phyloP scores from a whole-genome alignment of 2,329 filamentous ascomycete genomes.

The Arthrobotrys entomopaga region DNA sequence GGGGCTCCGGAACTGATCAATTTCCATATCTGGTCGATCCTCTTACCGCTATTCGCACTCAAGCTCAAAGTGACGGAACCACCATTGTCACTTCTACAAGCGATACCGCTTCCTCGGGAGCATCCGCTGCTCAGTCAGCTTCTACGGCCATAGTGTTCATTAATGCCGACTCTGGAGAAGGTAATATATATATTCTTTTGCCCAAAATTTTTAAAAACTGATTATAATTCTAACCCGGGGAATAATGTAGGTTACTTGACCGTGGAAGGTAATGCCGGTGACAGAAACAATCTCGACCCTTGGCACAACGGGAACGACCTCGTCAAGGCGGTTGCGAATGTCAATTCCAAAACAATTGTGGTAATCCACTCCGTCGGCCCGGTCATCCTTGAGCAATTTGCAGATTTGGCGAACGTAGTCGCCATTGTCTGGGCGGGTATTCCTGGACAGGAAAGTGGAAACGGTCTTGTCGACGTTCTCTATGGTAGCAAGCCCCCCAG shows the following conservation, averaged over 20 bases:
- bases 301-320: slow-evolving; percentile 85
- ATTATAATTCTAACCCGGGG: background rate
- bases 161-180: slow-evolving; percentile 84
- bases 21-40: slow-evolving; percentile 78
- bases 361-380: slow-evolving; percentile 87
- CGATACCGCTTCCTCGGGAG: slow-evolving; percentile 65
- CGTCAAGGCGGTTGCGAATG: slow-evolving; percentile 79
- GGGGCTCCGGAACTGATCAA: slow-evolving; percentile 79
- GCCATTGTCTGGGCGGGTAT: slow-evolving; percentile 84
- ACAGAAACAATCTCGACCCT: slow-evolving; percentile 90
- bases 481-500: slow-evolving; percentile 82
- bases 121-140: slow-evolving; percentile 71
- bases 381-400: slow-evolving; percentile 79
- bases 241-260: slow-evolving; percentile 73
- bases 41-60: slow-evolving; percentile 73
- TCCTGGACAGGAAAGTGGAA: slow-evolving; percentile 84
- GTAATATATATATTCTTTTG: slow-evolving; percentile 4
- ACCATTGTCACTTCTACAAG: slow-evolving; percentile 71
- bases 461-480: slow-evolving; percentile 81
- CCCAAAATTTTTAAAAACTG: background rate
- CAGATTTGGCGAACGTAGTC: slow-evolving; percentile 79
- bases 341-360: slow-evolving; percentile 89
- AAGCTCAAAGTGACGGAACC: slow-evolving; percentile 71
- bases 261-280: slow-evolving; percentile 84
- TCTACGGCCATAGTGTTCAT: slow-evolving; percentile 83